Conservation (phyloP, 2,329 filamentous ascomycete species). For the Talaromyces piceae region DNA sequence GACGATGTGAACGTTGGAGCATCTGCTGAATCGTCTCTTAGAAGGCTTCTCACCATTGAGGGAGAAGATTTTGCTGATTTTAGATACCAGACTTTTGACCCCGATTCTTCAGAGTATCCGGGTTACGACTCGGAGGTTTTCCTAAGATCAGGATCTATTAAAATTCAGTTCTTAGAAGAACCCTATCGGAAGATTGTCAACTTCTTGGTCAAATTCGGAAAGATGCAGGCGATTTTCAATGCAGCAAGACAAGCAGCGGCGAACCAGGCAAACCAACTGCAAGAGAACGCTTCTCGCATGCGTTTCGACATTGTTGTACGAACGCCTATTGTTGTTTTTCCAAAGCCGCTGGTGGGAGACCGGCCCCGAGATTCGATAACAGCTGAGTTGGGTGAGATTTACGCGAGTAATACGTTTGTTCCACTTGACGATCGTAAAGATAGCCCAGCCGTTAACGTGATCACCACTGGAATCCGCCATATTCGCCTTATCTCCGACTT, state of each 20-base stretch:
- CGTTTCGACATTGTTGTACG: constrained; percentile 91
- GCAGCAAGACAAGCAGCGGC: constrained; percentile 90
- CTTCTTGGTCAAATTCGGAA: constrained; percentile 96
- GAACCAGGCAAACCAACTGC: constrained; percentile 85
- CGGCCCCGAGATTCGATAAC: constrained; percentile 74
- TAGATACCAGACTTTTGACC: constrained; percentile 91
- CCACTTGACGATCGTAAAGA: constrained; percentile 70
- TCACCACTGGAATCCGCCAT: constrained; percentile 85
- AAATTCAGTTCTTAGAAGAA: constrained; percentile 94
- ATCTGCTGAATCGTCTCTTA: constrained; percentile 68
- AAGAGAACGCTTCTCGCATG: constrained; percentile 81
- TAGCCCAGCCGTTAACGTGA: constrained; percentile 74
- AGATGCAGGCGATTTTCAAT: constrained; percentile 99
- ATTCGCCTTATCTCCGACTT: constrained; percentile 85
- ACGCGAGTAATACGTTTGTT: constrained; percentile 87
- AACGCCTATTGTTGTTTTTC: constrained; percentile 94
- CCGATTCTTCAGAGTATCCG: constrained; percentile 68
- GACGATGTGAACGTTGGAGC: constrained; percentile 94
- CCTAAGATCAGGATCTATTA: constrained; percentile 86
- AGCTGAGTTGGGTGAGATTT: constrained; percentile 93
- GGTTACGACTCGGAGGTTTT: constrained; percentile 92
- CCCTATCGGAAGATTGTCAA: constrained; percentile 97
- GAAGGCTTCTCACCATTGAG: constrained; percentile 87
- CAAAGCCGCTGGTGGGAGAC: constrained; percentile 64
- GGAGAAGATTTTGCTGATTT: constrained; percentile 95